Conservation (phyloP, 192 early-diverging fungal species). For the Linnemannia zychae region DNA sequence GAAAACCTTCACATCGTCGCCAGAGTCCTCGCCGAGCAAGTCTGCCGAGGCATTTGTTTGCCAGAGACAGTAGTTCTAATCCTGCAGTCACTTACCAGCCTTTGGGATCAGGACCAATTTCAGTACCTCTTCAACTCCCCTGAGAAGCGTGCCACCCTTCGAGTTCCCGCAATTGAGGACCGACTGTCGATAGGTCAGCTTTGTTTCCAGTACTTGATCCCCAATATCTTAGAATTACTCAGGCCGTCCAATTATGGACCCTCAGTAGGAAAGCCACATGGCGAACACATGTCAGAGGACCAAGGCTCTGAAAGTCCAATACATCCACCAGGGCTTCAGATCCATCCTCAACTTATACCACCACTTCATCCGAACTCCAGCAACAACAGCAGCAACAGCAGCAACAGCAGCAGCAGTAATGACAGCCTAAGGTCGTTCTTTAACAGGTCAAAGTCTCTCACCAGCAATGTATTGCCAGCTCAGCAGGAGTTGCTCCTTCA, state of each 20-base stretch:
- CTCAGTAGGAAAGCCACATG: not conserved
- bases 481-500: conserved; percentile 3
- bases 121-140: conserved; percentile 31
- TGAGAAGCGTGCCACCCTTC: not conserved
- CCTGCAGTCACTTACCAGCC: conserved; percentile 36
- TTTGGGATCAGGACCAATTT: conserved; percentile 34
- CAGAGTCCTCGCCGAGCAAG: conserved; percentile 44
- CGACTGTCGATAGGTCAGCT: conserved; percentile 30
- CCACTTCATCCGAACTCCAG: not conserved
- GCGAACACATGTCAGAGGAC: not conserved
- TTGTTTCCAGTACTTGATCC: conserved; percentile 45
- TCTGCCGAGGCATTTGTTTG: conserved; percentile 36
- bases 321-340: not conserved
- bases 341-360: not conserved
- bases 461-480: conserved; percentile 1
- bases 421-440: not conserved
- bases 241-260: not conserved
- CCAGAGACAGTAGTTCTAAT: conserved; percentile 43
- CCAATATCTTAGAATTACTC: conserved; percentile 23
- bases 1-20: conserved; percentile 41
- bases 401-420: not conserved
- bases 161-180: not conserved
- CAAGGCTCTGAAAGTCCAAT: not conserved
- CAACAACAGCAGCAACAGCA: not conserved
- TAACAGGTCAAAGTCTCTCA: conserved; percentile 13